Conservation (phyloP, 1,139 yeast genomes). For the Hansenula sp. region DNA sequence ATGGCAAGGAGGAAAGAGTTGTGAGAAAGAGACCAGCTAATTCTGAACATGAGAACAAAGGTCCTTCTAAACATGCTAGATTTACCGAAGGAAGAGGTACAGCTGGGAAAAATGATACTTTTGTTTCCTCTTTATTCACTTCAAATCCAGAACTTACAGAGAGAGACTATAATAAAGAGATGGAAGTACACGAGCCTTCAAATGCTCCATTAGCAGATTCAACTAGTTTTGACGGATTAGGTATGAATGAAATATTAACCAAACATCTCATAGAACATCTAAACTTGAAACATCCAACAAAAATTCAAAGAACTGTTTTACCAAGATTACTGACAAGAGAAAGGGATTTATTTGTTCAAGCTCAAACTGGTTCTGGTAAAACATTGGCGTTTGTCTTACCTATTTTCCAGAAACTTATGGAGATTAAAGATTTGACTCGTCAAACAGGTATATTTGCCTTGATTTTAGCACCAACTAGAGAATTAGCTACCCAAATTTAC, state of each 20-base stretch:
- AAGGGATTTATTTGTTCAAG: slow-evolving; percentile 77
- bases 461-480: slow-evolving; percentile 89
- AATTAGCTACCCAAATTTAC: slow-evolving; percentile 88
- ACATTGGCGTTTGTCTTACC: slow-evolving; percentile 85
- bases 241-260: slow-evolving; percentile 52
- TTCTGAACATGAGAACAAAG: slow-evolving; percentile 18
- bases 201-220: slow-evolving; percentile 81
- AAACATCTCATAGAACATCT: slow-evolving; percentile 55
- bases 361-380: slow-evolving; percentile 96
- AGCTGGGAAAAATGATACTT: slow-evolving; percentile 20
- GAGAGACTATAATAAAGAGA: slow-evolving; percentile 24
- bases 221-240: slow-evolving; percentile 66
- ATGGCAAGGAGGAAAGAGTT: slow-evolving; percentile 1
- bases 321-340: slow-evolving; percentile 57
- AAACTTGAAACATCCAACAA: slow-evolving; percentile 70
- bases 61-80: slow-evolving; percentile 26
- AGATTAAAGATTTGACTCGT: slow-evolving; percentile 45
- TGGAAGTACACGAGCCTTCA: slow-evolving; percentile 51
- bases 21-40: slow-evolving; percentile 12
- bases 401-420: slow-evolving; percentile 67
- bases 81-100: slow-evolving; percentile 20
- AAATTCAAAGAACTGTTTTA: slow-evolving; percentile 78
- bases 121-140: slow-evolving; percentile 81
- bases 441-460: slow-evolving; percentile 86
- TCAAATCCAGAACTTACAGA: slow-evolving; percentile 49